Evolutionary conservation across 805 yeast species (phyloP), one percentile per base, ranked within the genome.

Genomic region (Ogataea pignaliae): DNA sequence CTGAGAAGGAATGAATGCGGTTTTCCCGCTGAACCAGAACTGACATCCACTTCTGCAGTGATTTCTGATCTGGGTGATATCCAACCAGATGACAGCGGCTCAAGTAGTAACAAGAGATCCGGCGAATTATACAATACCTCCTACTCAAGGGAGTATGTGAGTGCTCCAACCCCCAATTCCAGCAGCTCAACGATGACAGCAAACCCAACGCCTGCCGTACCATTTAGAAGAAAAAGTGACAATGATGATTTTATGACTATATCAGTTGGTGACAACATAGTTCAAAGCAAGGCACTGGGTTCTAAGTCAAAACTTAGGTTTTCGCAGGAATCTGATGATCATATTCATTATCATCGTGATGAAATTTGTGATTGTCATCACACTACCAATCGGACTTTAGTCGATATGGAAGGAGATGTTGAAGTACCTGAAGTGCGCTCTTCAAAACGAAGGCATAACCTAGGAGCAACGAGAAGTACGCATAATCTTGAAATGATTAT

Each of bases 221-320:
- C 33, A 29, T 9, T 13, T 10, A 10, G 7, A 17, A 16, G 18
- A 13, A 17, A 29, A 10, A 17, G 10, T 10, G 45, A 34, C 10
- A 10, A 40, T 9, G 37, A 34, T n/a, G 47, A 42, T 15, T 46
- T 38, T 11, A 36, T 45, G 41, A 31, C 41, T 11, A 42, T 45
- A 10, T 39, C 45, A 9, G 39, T 45, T 11, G 47, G 46, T 2
- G 49, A 41, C 15, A 37, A 42, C 14, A 31, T 35, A 17, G 41
- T 45, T 14, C 37, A 36, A 17, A 34, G 40, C 16, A 38, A 31
- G 13, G 38, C 37, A 10, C 18, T 41, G 29, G 30, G 30, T 28
- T 17, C 40, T 2, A 15, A 32, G 10, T 30, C 39, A 13, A 34
- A 37, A 21, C 11, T 44, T 8, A 38, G 30, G n/a, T 45, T 41